Evolutionary conservation across 1,284 basidiomycete species (phyloP), one percentile per base, ranked within the genome.

Genomic region (Ganoderma sp.): DNA sequence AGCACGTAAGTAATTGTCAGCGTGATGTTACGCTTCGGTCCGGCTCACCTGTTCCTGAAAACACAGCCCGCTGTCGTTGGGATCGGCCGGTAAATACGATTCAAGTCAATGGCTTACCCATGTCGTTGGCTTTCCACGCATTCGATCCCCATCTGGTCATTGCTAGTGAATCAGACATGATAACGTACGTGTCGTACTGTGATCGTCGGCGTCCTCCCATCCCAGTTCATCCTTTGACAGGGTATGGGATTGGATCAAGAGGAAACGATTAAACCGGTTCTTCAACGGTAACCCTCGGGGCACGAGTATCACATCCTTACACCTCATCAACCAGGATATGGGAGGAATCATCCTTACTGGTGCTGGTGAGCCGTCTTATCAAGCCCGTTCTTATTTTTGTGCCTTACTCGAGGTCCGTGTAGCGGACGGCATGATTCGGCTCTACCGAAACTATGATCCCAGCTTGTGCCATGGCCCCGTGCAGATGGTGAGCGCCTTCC

Each of bases 311-410:
- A 98, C 97, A 0, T 91, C 93, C 1, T 81, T 98, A n/a, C 87
- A 95, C 66, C 92, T 99, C 77, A 95, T 99, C 80, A 99, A 99
- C 78, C 95, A 99, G 80, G 96, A 98, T 69, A 93, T 96, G 14
- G 93, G 95, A 25, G 95, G 95, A 0, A 89, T 99, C 68, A 90
- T 99, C 69, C 82, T 99, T 66, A 92, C 94, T 52, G 96, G 91
- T 9, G 92, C 96, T 65, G 90, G 95, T 95, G 76, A 73, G 88
- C 80, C 32, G 15, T 45, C 25, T 17, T 37, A 32, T 58, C 22
- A 14, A 12, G 14, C n/a, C 7, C 17, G 37, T 19, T 4, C 9
- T 37, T 50, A 39, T 39, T 4, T 14, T 37, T 50, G 42, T 41
- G 25, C 32, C 34, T n/a, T 52, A 37, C 10, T 45, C 12, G 25